A percentile compares a stretch with the other conserved stretches of the same genome.
phyloP scores from a whole-genome alignment of 1,284 basidiomycete species.

The Boletus mariae region DNA sequence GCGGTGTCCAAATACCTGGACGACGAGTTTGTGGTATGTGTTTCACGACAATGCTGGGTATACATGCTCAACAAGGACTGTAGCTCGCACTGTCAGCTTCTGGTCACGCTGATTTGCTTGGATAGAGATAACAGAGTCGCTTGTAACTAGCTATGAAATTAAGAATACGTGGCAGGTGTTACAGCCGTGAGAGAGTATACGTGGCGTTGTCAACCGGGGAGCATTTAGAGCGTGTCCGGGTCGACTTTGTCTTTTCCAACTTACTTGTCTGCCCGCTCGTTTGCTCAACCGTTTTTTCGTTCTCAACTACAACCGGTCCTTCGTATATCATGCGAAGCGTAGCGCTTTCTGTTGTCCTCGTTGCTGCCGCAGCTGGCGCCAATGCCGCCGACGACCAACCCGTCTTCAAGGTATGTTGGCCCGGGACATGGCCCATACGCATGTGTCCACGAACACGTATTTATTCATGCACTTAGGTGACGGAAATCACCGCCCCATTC shows the following conservation, averaged over 20 bases:
- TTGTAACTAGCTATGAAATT: constrained; percentile 13
- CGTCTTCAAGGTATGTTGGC: constrained; percentile 56
- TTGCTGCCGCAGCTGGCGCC: constrained; percentile 58
- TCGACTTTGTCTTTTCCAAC: constrained; percentile 16
- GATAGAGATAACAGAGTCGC: constrained; percentile 37
- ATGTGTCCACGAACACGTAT: constrained; percentile 7
- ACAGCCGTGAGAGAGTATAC: constrained; percentile 41
- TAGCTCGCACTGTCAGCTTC: constrained; percentile 87
- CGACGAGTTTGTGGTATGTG: constrained; percentile 85
- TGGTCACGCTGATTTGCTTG: constrained; percentile 84
- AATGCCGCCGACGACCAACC: constrained; percentile 61
- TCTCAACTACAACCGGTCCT: constrained; percentile 46
- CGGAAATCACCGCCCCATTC: constrained; percentile 87
- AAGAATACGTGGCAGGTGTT: constrained; percentile 1
- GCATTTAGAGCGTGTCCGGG: constrained; percentile 34
- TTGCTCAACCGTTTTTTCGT: constrained; percentile 32
- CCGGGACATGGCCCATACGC: too few relatives aligned
- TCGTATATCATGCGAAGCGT: constrained; percentile 78
- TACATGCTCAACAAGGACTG: constrained; percentile 11
- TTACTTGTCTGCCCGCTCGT: constrained; percentile 33
- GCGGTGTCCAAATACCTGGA: constrained; percentile 93
- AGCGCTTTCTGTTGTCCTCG: constrained; percentile 71
- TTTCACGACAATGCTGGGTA: constrained; percentile 2
- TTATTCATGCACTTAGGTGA: constrained; percentile 50
- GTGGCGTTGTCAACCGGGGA: constrained; percentile 42